Base-by-base conservation (phyloP, 2,329 filamentous ascomycete genomes). In the Aspergillus tamarii region DNA sequence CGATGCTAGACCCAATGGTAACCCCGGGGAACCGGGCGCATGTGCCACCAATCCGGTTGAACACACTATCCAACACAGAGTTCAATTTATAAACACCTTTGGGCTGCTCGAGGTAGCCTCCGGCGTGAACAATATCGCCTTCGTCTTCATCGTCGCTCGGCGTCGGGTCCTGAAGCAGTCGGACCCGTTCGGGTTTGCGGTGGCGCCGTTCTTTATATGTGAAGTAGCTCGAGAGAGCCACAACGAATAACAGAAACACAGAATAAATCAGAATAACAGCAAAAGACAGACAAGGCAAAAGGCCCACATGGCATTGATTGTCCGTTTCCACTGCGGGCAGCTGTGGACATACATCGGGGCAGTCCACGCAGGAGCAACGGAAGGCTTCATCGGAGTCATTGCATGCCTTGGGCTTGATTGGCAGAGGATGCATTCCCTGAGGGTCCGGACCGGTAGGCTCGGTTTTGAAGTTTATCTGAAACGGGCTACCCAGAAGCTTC, bases 91-190 rank as follows among this genome's bases (percentile, higher is more conserved):
- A 99, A 59, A 90, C 88, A 67, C 87, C 89, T 19, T 90, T 90
- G 0, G 92, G 92, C 14, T 89, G 87, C 70, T 97, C 93, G 45
- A 93, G 84, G 82, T 94, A 89, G 45, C 90, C 91, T 21, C 87
- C 87, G 59, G 89, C 90, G 69, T 91, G 87, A 4, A 95, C 88
- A 59, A 94, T 85, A 65, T 96, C 93, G 2, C 91, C 93, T 73
- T 97, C 94, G 66, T 97, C 94, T 68, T 99, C 95, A 64, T 98
- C 94, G 67, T 98, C 94, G 72, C 92, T 96, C 10, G 89, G 89
- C 14, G 88, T 85, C 0, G 91, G 85, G 72, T 97, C 94, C 72
- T 97, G 93, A 36, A 99, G 84, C 5, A 99, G 83, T 63, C 93
- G 88, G n/a, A 96, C 85, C 23, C 93, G 85, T 78, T 97, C 93